These are phyloP conservation scores for Fraxinus anomala DNA, from an alignment of 257 asterid species.

Conservation along the genomic window DNA sequence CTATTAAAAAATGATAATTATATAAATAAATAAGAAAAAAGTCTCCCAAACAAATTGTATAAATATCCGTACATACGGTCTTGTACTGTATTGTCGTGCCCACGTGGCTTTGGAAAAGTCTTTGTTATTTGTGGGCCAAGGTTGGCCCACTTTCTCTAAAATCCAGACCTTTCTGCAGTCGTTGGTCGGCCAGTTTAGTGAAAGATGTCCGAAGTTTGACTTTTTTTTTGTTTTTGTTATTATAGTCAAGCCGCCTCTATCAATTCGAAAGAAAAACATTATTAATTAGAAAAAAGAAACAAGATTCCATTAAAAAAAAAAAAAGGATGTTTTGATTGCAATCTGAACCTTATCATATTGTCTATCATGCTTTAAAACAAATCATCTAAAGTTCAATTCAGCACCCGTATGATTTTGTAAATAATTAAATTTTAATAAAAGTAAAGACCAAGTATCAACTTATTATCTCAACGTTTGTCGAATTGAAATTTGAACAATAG, in stretches of 20 bases:
- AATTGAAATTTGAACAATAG: not conserved
- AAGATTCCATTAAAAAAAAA: not conserved
- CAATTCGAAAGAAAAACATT: slow-evolving; percentile 16
- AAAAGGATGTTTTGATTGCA: not conserved
- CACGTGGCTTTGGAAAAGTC: not conserved
- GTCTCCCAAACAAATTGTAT: not conserved
- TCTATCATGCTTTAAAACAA: not conserved
- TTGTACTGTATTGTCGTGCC: not conserved
- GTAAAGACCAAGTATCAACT: too few relatives aligned
- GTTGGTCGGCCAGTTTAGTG: slow-evolving; percentile 32
- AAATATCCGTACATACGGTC: slow-evolving; percentile 31
- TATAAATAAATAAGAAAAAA: not conserved
- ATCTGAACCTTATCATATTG: not conserved
- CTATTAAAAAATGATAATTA: not conserved
- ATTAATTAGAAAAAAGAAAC: not conserved
- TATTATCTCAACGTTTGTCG: not conserved
- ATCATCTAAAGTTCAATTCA: too few relatives aligned
- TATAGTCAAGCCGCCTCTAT: slow-evolving; percentile 22
- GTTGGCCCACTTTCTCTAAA: slow-evolving; percentile 23
- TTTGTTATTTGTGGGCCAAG: slow-evolving; percentile 27
- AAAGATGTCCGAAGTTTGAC: slow-evolving; percentile 20
- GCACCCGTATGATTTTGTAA: too few relatives aligned
- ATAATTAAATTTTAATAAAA: too few relatives aligned
- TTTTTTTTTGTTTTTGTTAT: not conserved
- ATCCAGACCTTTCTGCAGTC: slow-evolving; percentile 3